A percentile compares a stretch with the other conserved stretches of the same genome.
These are phyloP conservation scores for Fraxinus pennsylvanica DNA, from an alignment of 257 asterid species.

Conservation along the genomic window DNA sequence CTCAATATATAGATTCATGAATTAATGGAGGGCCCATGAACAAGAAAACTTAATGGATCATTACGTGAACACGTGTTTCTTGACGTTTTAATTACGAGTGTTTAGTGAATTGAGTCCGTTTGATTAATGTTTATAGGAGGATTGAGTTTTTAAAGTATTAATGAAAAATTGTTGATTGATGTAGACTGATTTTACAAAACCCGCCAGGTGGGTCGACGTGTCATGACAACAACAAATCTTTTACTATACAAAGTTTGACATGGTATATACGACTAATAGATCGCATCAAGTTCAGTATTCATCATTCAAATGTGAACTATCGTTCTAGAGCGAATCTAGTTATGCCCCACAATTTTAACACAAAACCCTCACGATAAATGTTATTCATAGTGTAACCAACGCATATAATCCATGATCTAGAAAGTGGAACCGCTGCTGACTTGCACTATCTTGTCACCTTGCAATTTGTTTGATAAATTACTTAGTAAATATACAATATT, in stretches of 20 bases:
- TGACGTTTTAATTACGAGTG: not conserved
- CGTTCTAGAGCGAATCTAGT: not conserved
- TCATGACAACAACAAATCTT: not conserved
- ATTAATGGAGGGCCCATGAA: not conserved
- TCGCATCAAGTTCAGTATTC: not conserved
- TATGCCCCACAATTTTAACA: no score
- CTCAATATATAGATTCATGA: not conserved
- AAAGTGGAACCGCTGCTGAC: not conserved
- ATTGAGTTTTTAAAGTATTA: not conserved
- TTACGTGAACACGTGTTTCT: not conserved
- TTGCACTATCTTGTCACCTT: constrained; percentile 1
- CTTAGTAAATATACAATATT: not conserved
- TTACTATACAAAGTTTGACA: not conserved
- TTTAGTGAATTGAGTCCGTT: not conserved
- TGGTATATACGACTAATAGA: not conserved
- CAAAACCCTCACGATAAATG: not conserved
- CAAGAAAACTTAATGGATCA: not conserved
- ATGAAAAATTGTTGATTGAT: no score
- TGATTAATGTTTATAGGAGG: not conserved
- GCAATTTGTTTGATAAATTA: not conserved
- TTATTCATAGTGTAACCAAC: not conserved
- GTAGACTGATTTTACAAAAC: no score
- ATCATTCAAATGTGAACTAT: not conserved
- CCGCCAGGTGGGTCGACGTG: not conserved
- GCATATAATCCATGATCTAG: not conserved